These are phyloP conservation scores for Yamadazyma kanchanaburiensis DNA, from an alignment of 1,139 yeast species.

Conservation along the genomic window DNA sequence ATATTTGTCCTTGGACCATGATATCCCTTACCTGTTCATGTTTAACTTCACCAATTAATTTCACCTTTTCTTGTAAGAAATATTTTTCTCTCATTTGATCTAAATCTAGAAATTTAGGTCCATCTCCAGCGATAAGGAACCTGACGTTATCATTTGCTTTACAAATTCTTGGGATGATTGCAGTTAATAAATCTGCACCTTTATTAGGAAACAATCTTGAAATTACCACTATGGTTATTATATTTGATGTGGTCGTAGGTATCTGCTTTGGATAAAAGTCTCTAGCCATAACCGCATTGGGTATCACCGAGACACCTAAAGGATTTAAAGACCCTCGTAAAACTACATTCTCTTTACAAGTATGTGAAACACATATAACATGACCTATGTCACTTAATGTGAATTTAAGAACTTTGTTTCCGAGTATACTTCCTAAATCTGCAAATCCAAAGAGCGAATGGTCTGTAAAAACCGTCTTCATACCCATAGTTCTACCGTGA, in stretches of 20 bases:
- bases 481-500: conserved; percentile 92
- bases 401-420: conserved; percentile 82
- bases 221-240: conserved; percentile 83
- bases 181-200: conserved; percentile 87
- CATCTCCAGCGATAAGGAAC: conserved; percentile 92
- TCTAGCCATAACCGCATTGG: conserved; percentile 87
- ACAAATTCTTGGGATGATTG: conserved; percentile 84
- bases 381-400: conserved; percentile 86
- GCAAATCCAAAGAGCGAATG: conserved; percentile 96
- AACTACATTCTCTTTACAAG: conserved; percentile 95
- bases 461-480: conserved; percentile 89
- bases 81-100: conserved; percentile 93
- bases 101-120: conserved; percentile 89
- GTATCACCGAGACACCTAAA: conserved; percentile 77
- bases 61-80: conserved; percentile 84
- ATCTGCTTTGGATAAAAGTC: conserved; percentile 48
- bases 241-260: conserved; percentile 41
- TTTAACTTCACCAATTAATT: conserved; percentile 78
- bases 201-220: conserved; percentile 93
- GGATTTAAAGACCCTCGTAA: conserved; percentile 84
- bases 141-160: conserved; percentile 57
- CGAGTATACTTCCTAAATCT: conserved; percentile 76
- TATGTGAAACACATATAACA: conserved; percentile 92
- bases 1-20: conserved; percentile 92
- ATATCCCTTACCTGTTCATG: conserved; percentile 94